Percentiles rank a stretch among this genome's conserved stretches.
Conservation (phyloP, 139 green algal species). For the Chlamydomonas schloesseri region DNA sequence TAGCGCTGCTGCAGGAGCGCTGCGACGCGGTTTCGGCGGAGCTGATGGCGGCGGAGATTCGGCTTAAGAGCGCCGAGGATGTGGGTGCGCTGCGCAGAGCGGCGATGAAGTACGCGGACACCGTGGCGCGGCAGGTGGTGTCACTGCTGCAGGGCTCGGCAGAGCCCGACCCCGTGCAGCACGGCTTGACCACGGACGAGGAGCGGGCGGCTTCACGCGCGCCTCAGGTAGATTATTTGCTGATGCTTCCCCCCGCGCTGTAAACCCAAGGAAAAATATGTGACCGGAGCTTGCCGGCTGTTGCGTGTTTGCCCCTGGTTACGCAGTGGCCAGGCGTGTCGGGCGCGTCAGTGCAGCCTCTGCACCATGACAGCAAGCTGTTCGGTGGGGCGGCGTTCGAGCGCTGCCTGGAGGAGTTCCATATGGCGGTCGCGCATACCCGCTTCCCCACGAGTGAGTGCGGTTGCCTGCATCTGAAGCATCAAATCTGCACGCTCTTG, state of each 20-base stretch:
- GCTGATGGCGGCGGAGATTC: constrained; percentile 71
- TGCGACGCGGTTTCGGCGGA: constrained; percentile 76
- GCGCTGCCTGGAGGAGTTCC: constrained; percentile 91
- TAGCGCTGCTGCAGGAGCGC: constrained; percentile 89
- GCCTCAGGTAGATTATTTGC: constrained; percentile 21
- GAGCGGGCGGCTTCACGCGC: constrained; percentile 65
- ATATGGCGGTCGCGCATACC: constrained; percentile 62
- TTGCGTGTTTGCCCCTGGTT: too few relatives aligned
- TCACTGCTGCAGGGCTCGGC: constrained; percentile 77
- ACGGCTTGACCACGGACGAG: constrained; percentile 86
- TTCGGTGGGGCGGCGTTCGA: constrained; percentile 95
- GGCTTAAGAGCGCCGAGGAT: constrained; percentile 79
- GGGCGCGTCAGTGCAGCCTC: constrained; percentile 55
- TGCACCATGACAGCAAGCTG: constrained; percentile 83
- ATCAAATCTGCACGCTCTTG: too few relatives aligned
- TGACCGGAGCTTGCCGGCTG: neutral
- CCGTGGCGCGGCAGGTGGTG: constrained; percentile 59
- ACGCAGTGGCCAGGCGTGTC: constrained; percentile 77
- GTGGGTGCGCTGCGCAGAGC: constrained; percentile 57
- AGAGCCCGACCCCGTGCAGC: constrained; percentile 80
- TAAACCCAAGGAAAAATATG: too few relatives aligned
- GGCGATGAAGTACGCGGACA: constrained; percentile 56
- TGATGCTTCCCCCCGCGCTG: too few relatives aligned
- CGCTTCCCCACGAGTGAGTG: constrained; percentile 81
- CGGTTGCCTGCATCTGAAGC: too few relatives aligned